A percentile compares a stretch with the other conserved stretches of the same genome.
Conservation (phyloP, 2,329 filamentous ascomycete genomes). For the Passalora sequoiae region DNA sequence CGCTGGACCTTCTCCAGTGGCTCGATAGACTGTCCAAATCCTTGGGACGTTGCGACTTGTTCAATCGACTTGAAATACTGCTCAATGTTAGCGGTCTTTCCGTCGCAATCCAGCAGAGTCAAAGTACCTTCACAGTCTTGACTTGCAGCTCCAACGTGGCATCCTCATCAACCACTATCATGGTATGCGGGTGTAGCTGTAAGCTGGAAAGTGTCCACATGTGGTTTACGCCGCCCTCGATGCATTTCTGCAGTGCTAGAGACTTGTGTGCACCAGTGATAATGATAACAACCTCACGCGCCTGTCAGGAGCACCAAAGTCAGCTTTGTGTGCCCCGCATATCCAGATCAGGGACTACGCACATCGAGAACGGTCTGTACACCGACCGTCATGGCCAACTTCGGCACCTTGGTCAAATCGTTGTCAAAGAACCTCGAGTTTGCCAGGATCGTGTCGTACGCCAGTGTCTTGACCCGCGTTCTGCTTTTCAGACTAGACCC, state of each 20-base stretch:
- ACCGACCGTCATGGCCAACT: conserved; percentile 78
- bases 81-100: conserved; percentile 6
- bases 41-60: conserved; percentile 41
- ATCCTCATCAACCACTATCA: conserved; percentile 80
- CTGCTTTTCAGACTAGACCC: conserved; percentile 71
- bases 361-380: conserved; percentile 75
- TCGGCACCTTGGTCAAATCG: conserved; percentile 67
- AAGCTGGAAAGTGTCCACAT: conserved; percentile 85
- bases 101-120: conserved; percentile 1
- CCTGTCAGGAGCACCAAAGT: too few relatives aligned
- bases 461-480: conserved; percentile 79
- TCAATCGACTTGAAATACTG: conserved; percentile 50
- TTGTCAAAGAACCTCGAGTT: conserved; percentile 81
- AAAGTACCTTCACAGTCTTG: conserved; percentile 38
- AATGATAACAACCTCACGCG: conserved; percentile 75
- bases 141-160: conserved; percentile 46
- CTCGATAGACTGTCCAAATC: conserved; percentile 43
- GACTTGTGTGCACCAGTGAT: conserved; percentile 78
- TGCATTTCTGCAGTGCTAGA: conserved; percentile 69
- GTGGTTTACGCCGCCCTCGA: conserved; percentile 79
- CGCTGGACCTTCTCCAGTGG: conserved; percentile 27
- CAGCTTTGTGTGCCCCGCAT: too few relatives aligned
- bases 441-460: conserved; percentile 79
- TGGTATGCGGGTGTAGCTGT: conserved; percentile 73
- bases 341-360: too few relatives aligned